phyloP scores from a whole-genome alignment of 2,329 filamentous ascomycete species.

The Penicillium sp. region DNA sequence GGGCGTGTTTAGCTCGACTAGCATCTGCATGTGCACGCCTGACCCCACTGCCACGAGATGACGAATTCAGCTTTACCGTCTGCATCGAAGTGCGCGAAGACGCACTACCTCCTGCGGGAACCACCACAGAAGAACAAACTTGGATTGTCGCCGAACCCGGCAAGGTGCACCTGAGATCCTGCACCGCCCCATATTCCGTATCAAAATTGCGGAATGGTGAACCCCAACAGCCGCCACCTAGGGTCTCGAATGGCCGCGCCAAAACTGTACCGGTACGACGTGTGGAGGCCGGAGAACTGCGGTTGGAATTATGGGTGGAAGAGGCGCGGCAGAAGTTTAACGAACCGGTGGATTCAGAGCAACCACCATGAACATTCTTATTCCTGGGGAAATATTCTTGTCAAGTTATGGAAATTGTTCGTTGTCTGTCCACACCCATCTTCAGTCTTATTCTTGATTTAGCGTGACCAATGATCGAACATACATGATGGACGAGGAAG shows the following conservation, averaged over 20 bases:
- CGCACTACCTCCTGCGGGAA: constrained; percentile 48
- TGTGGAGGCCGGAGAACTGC: constrained; percentile 65
- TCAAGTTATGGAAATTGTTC: constrained; percentile 15
- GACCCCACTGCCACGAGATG: constrained; percentile 45
- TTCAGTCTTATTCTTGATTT: constrained; percentile 38
- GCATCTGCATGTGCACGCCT: constrained; percentile 46
- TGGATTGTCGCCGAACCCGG: constrained; percentile 63
- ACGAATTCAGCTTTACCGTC: constrained; percentile 52
- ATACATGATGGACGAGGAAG: constrained; percentile 42
- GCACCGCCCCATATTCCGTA: constrained; percentile 42
- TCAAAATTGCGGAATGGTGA: constrained; percentile 39
- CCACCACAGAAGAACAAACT: constrained; percentile 53
- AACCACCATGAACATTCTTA: constrained; percentile 32
- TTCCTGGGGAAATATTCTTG: constrained; percentile 13
- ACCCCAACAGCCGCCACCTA: constrained; percentile 34
- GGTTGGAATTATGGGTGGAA: constrained; percentile 70
- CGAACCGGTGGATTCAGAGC: constrained; percentile 41
- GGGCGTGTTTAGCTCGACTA: constrained; percentile 47
- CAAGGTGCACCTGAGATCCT: constrained; percentile 39
- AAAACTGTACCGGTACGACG: constrained; percentile 63
- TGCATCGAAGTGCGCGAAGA: constrained; percentile 51
- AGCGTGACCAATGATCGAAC: constrained; percentile 44
- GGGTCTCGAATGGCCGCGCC: constrained; percentile 48
- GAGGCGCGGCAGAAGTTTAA: constrained; percentile 59
- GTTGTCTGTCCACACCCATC: constrained; percentile 21